phyloP scores from a whole-genome alignment of 148 eudicot species.

The Silene uniflora region DNA sequence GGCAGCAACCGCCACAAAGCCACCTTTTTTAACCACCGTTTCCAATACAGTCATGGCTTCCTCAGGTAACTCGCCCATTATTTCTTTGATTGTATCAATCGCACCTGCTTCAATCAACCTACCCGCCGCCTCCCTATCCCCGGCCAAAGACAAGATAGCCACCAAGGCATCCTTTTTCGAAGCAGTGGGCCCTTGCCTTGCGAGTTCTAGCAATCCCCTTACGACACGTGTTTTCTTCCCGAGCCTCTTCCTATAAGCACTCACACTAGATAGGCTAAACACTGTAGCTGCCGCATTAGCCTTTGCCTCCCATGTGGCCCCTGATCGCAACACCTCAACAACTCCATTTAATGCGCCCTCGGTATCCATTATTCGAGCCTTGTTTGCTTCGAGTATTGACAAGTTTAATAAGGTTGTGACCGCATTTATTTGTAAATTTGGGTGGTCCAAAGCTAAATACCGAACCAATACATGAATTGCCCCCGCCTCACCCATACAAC shows the following conservation, averaged over 20 bases:
- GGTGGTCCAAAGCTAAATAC: slow-evolving; percentile 45
- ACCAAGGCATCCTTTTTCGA: slow-evolving; percentile 72
- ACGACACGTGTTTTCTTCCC: slow-evolving; percentile 71
- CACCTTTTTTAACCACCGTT: slow-evolving; percentile 74
- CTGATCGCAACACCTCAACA: slow-evolving; percentile 62
- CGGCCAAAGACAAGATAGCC: slow-evolving; percentile 67
- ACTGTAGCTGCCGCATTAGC: slow-evolving; percentile 89
- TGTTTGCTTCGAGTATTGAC: slow-evolving; percentile 73
- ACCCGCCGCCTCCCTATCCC: slow-evolving; percentile 69
- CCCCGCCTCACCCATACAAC: slow-evolving; percentile 73
- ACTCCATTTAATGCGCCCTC: slow-evolving; percentile 70
- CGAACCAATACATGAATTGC: slow-evolving; percentile 52
- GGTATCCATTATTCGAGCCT: slow-evolving; percentile 66
- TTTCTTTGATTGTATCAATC: slow-evolving; percentile 43
- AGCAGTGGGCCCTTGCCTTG: slow-evolving; percentile 48
- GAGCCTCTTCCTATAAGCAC: slow-evolving; percentile 46
- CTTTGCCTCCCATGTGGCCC: slow-evolving; percentile 90
- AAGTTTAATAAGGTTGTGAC: slow-evolving; percentile 77
- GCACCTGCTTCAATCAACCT: slow-evolving; percentile 64
- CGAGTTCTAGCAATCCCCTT: slow-evolving; percentile 67
- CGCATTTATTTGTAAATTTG: slow-evolving; percentile 66
- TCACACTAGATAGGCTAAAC: slow-evolving; percentile 63
- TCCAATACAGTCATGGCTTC: slow-evolving; percentile 63
- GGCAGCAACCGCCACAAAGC: slow-evolving; percentile 55
- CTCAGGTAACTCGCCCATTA: slow-evolving; percentile 54